These are phyloP conservation scores for Dryas integrifolia DNA, from an alignment of 331 rosid genomes.

Conservation along the genomic window DNA sequence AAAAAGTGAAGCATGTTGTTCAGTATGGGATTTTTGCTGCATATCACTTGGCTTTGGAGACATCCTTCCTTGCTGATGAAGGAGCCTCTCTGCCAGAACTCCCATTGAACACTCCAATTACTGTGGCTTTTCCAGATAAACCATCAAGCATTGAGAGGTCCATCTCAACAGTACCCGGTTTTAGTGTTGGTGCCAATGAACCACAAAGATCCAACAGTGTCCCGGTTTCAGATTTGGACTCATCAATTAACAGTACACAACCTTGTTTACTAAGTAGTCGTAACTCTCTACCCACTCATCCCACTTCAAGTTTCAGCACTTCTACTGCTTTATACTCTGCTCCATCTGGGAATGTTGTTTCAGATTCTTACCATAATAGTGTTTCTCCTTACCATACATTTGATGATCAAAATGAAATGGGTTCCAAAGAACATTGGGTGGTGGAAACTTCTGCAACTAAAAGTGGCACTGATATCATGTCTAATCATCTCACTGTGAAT, in stretches of 20 bases:
- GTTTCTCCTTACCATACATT: conserved; percentile 31
- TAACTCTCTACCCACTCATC: conserved; percentile 38
- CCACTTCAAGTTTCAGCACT: conserved; percentile 34
- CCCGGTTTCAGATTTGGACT: conserved; percentile 45
- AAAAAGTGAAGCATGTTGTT: conserved; percentile 88
- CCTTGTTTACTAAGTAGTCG: conserved; percentile 39
- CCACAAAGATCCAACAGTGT: conserved; percentile 53
- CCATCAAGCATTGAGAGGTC: conserved; percentile 65
- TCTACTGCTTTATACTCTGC: conserved; percentile 42
- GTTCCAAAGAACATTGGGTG: conserved; percentile 24
- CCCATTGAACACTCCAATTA: conserved; percentile 66
- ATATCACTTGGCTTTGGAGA: conserved; percentile 95
- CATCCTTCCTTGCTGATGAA: conserved; percentile 99
- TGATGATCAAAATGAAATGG: conserved; percentile 34
- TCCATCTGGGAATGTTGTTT: conserved; percentile 35
- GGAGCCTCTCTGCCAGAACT: conserved; percentile 91
- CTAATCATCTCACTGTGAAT: conserved; percentile 35
- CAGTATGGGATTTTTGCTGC: conserved; percentile 98
- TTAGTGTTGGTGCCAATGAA: conserved; percentile 41
- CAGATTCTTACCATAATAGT: conserved; percentile 35
- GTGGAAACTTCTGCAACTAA: conserved; percentile 37
- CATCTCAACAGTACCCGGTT: conserved; percentile 84
- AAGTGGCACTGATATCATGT: conserved; percentile 24
- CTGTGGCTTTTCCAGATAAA: conserved; percentile 76
- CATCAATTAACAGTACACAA: conserved; percentile 33